A percentile compares a stretch with the other conserved stretches of the same genome.
phyloP scores from a whole-genome alignment of 768 basidiomycete genomes.

The Neoboletus brunneissimus region DNA sequence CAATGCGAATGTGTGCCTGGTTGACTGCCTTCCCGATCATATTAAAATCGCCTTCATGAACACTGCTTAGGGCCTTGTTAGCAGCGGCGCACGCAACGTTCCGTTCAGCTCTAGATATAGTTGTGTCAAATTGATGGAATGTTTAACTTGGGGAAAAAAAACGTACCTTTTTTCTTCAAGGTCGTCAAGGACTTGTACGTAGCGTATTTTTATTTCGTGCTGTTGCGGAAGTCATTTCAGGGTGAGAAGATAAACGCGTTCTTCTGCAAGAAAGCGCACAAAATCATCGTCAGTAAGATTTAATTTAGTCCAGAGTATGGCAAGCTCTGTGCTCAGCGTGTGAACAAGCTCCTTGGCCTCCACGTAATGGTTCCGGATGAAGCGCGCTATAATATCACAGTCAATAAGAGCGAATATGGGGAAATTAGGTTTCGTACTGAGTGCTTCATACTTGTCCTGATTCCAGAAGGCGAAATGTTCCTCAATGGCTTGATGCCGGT shows the following conservation, averaged over 20 bases:
- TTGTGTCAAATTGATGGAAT: no score
- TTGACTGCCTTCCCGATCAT: background rate
- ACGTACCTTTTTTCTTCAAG: background rate
- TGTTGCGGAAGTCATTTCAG: no score
- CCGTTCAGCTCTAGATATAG: background rate
- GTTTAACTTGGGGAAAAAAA: no score
- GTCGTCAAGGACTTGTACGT: background rate
- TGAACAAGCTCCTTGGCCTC: no score
- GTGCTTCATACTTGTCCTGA: background rate
- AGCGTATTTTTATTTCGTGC: background rate
- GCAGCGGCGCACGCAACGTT: background rate
- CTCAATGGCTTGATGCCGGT: background rate
- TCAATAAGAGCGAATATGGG: no score
- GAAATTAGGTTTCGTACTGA: background rate
- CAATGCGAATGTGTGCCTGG: background rate
- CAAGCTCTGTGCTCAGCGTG: no score
- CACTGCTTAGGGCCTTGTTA: background rate
- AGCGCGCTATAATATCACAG: no score
- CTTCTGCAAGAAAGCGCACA: no score
- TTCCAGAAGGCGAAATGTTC: slow-evolving; percentile 4
- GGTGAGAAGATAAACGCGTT: no score
- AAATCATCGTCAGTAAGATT: no score
- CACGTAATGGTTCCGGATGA: no score
- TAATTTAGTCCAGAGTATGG: no score
- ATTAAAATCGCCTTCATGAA: background rate